These are phyloP conservation scores for Lepraria neglecta DNA, from an alignment of 495 filamentous ascomycete species.

Conservation along the genomic window DNA sequence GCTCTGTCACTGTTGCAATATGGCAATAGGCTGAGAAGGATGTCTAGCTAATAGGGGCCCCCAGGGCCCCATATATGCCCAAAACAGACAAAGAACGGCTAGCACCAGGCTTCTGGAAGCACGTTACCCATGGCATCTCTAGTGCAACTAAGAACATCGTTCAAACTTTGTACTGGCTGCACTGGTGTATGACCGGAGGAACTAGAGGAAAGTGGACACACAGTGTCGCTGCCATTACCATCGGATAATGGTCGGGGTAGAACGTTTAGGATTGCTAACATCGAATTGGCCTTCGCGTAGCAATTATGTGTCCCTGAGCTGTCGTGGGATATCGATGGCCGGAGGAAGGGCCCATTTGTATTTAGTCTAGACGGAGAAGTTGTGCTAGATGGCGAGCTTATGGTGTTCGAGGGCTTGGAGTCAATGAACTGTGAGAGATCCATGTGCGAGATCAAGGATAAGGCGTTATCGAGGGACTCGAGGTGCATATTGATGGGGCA, in stretches of 20 bases:
- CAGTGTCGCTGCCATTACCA: not conserved
- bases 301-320: slow-evolving; percentile 3
- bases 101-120: too few relatives aligned
- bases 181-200: not conserved
- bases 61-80: too few relatives aligned
- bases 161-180: not conserved
- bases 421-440: not conserved
- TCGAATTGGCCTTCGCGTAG: not conserved
- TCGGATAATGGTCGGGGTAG: not conserved
- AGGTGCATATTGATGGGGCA: not conserved
- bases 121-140: slow-evolving; percentile 1
- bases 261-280: not conserved
- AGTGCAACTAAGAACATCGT: not conserved
- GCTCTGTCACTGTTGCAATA: too few relatives aligned
- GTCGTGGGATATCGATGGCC: not conserved
- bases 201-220: not conserved
- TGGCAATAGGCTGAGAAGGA: too few relatives aligned
- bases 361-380: not conserved
- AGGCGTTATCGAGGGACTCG: not conserved
- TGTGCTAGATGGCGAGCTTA: not conserved
- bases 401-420: not conserved
- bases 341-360: not conserved
- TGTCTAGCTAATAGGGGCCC: too few relatives aligned
- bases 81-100: too few relatives aligned
- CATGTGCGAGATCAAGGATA: not conserved